phyloP scores from a whole-genome alignment of 768 basidiomycete species.

The Agaricus blazei region DNA sequence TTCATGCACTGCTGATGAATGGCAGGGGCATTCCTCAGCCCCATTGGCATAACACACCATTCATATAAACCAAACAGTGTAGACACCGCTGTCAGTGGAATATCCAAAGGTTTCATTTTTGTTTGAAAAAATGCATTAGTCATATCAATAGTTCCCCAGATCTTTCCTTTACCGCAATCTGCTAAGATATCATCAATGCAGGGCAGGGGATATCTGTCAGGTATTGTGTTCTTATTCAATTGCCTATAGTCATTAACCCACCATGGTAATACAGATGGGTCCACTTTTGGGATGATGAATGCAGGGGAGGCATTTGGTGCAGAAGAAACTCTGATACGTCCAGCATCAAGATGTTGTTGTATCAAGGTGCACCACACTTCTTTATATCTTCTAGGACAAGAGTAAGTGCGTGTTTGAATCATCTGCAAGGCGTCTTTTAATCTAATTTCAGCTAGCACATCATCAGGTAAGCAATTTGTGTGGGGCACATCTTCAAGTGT shows the following conservation, averaged over 20 bases:
- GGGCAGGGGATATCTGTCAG: conserved; percentile 18
- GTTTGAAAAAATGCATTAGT: too few relatives aligned
- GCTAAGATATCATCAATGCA: conserved; percentile 19
- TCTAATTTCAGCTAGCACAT: conserved; percentile 9
- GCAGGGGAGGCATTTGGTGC: conserved; percentile 26
- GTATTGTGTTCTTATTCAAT: conserved; percentile 20
- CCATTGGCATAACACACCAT: too few relatives aligned
- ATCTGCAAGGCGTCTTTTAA: conserved; percentile 21
- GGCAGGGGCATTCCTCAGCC: too few relatives aligned
- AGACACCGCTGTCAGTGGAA: too few relatives aligned
- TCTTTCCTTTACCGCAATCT: conserved; percentile 15
- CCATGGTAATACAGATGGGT: conserved; percentile 21
- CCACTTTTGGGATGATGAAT: conserved; percentile 31
- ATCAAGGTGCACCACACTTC: conserved; percentile 25
- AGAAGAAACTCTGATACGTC: conserved; percentile 22
- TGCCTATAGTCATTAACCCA: too few relatives aligned
- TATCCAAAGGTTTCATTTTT: too few relatives aligned
- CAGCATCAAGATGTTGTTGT: conserved; percentile 22
- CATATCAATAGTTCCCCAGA: too few relatives aligned
- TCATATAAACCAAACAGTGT: too few relatives aligned
- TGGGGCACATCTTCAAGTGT: too few relatives aligned
- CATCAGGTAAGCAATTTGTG: too few relatives aligned
- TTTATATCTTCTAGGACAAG: conserved; percentile 24
- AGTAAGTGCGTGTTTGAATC: conserved; percentile 17
- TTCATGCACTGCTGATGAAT: too few relatives aligned